Percentiles rank a stretch among this genome's conserved stretches.
These are phyloP conservation scores for Ophiorrhiza pumila DNA, from an alignment of 257 asterid species.

Conservation along the genomic window DNA sequence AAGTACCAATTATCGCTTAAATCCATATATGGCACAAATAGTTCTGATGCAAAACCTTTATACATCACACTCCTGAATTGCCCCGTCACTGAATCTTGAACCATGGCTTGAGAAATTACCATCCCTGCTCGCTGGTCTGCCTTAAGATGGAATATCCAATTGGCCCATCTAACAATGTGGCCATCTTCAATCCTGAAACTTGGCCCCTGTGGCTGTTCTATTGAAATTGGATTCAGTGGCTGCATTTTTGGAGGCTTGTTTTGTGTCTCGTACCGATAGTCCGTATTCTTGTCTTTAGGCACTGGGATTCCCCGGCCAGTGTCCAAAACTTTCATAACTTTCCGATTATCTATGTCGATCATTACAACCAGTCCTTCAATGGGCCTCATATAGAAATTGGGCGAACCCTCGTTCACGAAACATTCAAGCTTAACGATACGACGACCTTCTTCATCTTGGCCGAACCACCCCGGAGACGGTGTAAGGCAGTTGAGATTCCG, in stretches of 20 bases:
- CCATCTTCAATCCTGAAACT: constrained; percentile 51
- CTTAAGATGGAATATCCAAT: constrained; percentile 77
- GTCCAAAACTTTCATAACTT: constrained; percentile 48
- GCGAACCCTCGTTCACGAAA: constrained; percentile 48
- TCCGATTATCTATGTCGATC: constrained; percentile 49
- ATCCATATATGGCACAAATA: constrained; percentile 85
- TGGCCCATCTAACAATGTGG: constrained; percentile 73
- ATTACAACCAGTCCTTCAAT: constrained; percentile 57
- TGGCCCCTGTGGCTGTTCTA: constrained; percentile 77
- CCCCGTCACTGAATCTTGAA: constrained; percentile 47
- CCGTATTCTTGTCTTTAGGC: constrained; percentile 54
- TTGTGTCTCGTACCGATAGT: constrained; percentile 37
- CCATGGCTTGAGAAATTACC: constrained; percentile 57
- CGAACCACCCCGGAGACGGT: constrained; percentile 78
- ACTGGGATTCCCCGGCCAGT: constrained; percentile 59
- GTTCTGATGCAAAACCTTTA: constrained; percentile 74
- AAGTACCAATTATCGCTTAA: constrained; percentile 77
- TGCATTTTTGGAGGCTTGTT: constrained; percentile 40
- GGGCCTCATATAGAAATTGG: constrained; percentile 84
- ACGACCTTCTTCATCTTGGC: constrained; percentile 51
- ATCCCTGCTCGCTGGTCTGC: constrained; percentile 74
- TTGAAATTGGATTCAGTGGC: constrained; percentile 45
- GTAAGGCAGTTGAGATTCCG: constrained; percentile 54
- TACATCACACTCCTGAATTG: constrained; percentile 65
- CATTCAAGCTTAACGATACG: constrained; percentile 58